Evolutionary conservation across 345 rosid genomes (phyloP), one percentile per base, ranked within the genome.

Genomic region (Camelina laxa): DNA sequence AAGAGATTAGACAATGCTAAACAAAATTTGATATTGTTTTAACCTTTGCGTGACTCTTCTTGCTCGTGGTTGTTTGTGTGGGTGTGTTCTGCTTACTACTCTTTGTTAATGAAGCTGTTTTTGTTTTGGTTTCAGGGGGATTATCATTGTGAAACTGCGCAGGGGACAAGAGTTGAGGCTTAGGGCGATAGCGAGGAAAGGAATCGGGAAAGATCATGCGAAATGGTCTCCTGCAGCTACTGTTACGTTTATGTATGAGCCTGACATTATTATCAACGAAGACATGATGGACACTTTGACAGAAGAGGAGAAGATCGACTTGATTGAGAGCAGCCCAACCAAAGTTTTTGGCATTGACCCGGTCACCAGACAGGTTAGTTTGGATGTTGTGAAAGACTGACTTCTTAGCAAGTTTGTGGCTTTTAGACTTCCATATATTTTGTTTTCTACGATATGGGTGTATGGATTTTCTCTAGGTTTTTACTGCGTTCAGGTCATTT

Each of bases 221-320:
- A 92, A 95, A 77, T 92, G 97, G 98, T 92, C 98, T 33, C 99
- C 99, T 31, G 98, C 99, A 9, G 99, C 99, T n/a, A 92, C 99
- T 36, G 98, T 92, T 15, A 92, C 99, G 54, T 90, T 95, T 70
- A 86, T 95, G 97, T 90, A 86, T 75, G 96, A 90, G 77, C 97
- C 99, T 13, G 99, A 92, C n/a, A 92, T 95, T 9, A 82, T 83
- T 22, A 89, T 92, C 58, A 92, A 95, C 66, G 94, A 90, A 80
- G 99, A 90, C 36, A 30, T 95, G 93, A 88, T 92, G 97, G 92
- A 85, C 17, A 82, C 80, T 48, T 80, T 90, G 85, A 73, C 92
- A 9, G 87, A 87, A 7, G 91, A 88, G 16, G 97, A 92, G 49
- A 95, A 89, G 64, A 77, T 69, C 8, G 84, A 79, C 54, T 85